These are phyloP conservation scores for Exophiala dermatitidis DNA, from an alignment of 2,329 filamentous ascomycete species.

Conservation along the genomic window DNA sequence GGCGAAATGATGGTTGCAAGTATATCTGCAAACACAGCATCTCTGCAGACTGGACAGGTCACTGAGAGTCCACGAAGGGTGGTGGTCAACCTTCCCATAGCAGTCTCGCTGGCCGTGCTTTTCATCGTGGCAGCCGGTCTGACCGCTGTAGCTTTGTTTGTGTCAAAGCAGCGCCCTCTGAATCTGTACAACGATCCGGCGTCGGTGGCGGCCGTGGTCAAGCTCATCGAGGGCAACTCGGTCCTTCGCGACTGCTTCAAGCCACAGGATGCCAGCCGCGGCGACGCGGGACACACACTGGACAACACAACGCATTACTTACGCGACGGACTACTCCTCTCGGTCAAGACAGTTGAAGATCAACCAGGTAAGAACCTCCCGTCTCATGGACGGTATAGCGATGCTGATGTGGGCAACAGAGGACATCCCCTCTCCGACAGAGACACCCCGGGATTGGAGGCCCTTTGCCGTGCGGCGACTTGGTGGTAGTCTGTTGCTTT, in stretches of 20 bases:
- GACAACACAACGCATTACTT: not conserved
- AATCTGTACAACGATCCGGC: conserved; percentile 7
- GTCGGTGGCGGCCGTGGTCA: conserved; percentile 5
- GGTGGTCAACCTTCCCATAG: conserved; percentile 2
- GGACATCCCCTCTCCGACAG: not conserved
- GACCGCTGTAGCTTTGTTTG: not conserved
- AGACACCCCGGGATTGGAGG: not conserved
- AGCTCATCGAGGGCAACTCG: conserved; percentile 1
- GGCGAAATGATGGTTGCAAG: conserved; percentile 4
- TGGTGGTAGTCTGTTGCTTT: not conserved
- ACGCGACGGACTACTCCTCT: not conserved
- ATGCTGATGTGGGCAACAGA: not conserved
- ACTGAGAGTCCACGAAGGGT: not conserved
- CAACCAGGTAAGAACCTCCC: not conserved
- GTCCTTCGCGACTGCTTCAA: conserved; percentile 2
- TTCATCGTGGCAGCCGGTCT: conserved; percentile 1
- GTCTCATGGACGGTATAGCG: not conserved
- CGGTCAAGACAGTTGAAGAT: not conserved
- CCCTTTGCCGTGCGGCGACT: conserved; percentile 1
- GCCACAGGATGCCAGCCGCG: not conserved
- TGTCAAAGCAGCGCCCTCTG: not conserved
- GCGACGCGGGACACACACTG: not conserved
- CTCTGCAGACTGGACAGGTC: not conserved
- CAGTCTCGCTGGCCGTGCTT: conserved; percentile 1
- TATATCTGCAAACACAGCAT: not conserved